phyloP scores from a whole-genome alignment of 805 yeast species.

The Wickerhamomyces subpelliculosus region DNA sequence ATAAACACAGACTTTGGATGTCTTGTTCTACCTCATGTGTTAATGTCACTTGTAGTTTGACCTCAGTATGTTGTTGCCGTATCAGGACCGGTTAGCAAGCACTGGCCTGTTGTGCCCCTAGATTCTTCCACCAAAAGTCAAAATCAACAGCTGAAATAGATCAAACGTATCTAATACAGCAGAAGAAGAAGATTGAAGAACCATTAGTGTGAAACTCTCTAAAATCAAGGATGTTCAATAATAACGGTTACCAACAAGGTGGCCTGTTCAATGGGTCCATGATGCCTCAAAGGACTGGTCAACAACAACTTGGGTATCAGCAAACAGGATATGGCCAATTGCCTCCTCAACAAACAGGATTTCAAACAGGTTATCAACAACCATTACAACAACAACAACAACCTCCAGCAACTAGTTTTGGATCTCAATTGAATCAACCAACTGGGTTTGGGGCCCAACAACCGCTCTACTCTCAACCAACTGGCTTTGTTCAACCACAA shows the following conservation, averaged over 20 bases:
- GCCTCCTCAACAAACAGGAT: constrained; percentile 24
- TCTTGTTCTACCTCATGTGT: too few relatives aligned
- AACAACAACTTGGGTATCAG: constrained; percentile 12
- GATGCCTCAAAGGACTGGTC: constrained; percentile 13
- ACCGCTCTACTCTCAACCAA: neutral
- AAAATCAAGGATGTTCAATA: constrained; percentile 8
- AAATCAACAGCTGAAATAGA: neutral
- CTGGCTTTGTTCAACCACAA: constrained; percentile 12
- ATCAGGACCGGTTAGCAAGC: neutral
- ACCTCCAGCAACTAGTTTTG: constrained; percentile 8
- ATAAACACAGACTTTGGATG: too few relatives aligned
- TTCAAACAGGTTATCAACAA: constrained; percentile 10
- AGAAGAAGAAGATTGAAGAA: too few relatives aligned
- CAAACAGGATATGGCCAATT: constrained; percentile 14
- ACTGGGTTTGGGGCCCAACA: constrained; percentile 15
- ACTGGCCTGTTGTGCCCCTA: neutral
- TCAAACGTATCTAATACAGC: too few relatives aligned
- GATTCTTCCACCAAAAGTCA: neutral
- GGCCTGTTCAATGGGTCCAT: constrained; percentile 1
- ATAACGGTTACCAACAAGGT: constrained; percentile 1
- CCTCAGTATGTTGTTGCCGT: neutral
- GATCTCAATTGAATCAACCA: constrained; percentile 1
- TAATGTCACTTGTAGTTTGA: neutral
- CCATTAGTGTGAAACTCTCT: too few relatives aligned
- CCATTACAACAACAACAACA: constrained; percentile 15